Base-by-base conservation (phyloP, 2,329 filamentous ascomycete species). In the Claviceps africana region DNA sequence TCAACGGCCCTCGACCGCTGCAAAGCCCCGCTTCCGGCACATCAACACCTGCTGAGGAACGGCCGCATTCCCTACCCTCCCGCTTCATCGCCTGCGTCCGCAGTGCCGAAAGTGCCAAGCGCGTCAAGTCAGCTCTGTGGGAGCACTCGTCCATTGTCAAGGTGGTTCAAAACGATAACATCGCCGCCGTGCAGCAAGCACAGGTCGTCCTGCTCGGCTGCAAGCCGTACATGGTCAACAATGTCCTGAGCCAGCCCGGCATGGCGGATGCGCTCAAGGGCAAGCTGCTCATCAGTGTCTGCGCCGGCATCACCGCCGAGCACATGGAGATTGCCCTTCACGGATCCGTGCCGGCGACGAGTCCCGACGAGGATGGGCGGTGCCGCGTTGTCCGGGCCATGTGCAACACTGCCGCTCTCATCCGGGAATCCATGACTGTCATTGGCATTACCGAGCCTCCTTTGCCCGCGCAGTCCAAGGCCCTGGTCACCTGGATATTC, bases 51-150 rank as follows among this genome's bases (percentile, higher is more conserved):
- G 60, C 62, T 47, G 71, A 75, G 42, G 73, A 75, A 51, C 59
- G 76, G 9, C 79, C 82, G 15, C 59, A 71, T 9, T 73, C 76
- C 51, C 76, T 88, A 37, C 88, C 88, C 8, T 79, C 79, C 11
- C 79, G 76, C 60, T 94, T 94, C 75, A 82, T 91, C 61, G 87
- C 87, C 56, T 91, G 86, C 66, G 86, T 94, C 52, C 79, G 82
- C 52, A 80, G 83, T 52, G 71, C 76, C n/a, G 77, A 82, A 59
- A 82, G 82, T 52, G 85, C 81, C 56, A 78, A 83, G 63, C 78
- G 80, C 55, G 81, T 94, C 59, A 79, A 78, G 63, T 70, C 76
- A 35, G 78, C 81, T 7, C 77, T 94, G 10, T 73, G 75, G 62
- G 73, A 79, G 57, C 82, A 88, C 69, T 72, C 76, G 33, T 72